Evolutionary conservation across 805 yeast genomes (phyloP), one percentile per base, ranked within the genome.

Genomic region (Saccharomycopsis guyanensis): DNA sequence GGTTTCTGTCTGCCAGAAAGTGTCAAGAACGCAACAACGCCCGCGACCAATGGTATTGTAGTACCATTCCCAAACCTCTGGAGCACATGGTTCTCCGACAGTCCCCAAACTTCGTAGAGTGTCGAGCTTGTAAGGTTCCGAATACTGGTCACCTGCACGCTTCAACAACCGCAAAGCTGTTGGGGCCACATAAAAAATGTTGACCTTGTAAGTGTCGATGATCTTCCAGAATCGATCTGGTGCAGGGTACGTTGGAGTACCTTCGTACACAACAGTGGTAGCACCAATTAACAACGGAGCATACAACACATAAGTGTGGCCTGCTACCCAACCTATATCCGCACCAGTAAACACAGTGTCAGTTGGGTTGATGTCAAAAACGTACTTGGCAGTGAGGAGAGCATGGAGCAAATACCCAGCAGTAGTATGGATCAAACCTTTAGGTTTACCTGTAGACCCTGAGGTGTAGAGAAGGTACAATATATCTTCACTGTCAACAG

Each of bases 311-410:
- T 84, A 84, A 13, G 91, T 73, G 66, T 84, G 94, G 50, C 94
- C 94, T 5, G 94, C 84, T 58, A 84, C 82, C 94, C 94, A 84
- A 58, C 94, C 94, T 43, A 84, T 82, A 66, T 84, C 94, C 61
- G 91, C 94, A 27, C 91, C 91, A 16, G 91, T 83, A 72, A 84
- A 84, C 47, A 84, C 69, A 13, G 76, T 69, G 60, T 84, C 94
- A 50, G 80, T 80, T 33, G 73, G 71, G 57, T 82, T 87, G 35
- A 82, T 70, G 63, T 84, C 93, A 62, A 84, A 84, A 41, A 76
- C 75, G 59, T 84, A 84, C 59, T 78, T 78, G 57, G 86, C 79
- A 41, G 89, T 76, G 58, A 83, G 55, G 47, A 80, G 69, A 18
- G 91, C 88, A 50, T 85, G 84, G 49, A 84, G 68, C 51, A 84